These are phyloP conservation scores for Malassezia restricta DNA, from an alignment of 1,284 basidiomycete species.

Conservation along the genomic window DNA sequence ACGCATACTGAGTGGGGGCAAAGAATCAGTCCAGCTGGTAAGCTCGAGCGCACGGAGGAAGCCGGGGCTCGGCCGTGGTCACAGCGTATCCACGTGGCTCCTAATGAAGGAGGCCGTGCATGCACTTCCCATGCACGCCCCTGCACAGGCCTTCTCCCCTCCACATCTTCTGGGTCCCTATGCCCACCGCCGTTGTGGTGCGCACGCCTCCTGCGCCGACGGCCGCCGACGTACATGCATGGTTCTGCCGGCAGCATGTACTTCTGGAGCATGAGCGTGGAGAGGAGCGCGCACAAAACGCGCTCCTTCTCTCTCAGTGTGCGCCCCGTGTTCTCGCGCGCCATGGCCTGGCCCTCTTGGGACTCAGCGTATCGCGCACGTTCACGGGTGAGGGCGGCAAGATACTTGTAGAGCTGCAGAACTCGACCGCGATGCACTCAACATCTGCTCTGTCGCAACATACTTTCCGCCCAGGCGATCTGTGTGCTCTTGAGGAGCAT, in stretches of 20 bases:
- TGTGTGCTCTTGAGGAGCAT: constrained; percentile 69
- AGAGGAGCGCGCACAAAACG: constrained; percentile 69
- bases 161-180: no score
- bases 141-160: neutral
- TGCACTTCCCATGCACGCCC: neutral
- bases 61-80: constrained; percentile 5
- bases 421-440: constrained; percentile 66
- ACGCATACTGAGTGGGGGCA: constrained; percentile 23
- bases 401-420: constrained; percentile 75
- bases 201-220: constrained; percentile 18
- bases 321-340: constrained; percentile 72
- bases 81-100: constrained; percentile 10
- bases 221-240: constrained; percentile 48
- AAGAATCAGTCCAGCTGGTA: neutral
- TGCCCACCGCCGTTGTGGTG: no score
- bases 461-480: constrained; percentile 69
- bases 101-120: neutral
- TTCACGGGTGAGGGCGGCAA: constrained; percentile 78
- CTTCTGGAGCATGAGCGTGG: constrained; percentile 63
- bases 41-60: constrained; percentile 7
- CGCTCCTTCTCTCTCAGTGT: constrained; percentile 69
- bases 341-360: constrained; percentile 66
- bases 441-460: constrained; percentile 67
- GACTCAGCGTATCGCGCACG: constrained; percentile 59
- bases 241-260: constrained; percentile 60